Evolutionary conservation across 73 alveolate species (phyloP), one percentile per base, ranked within the genome.

Genomic region (Stentor coeruleus): DNA sequence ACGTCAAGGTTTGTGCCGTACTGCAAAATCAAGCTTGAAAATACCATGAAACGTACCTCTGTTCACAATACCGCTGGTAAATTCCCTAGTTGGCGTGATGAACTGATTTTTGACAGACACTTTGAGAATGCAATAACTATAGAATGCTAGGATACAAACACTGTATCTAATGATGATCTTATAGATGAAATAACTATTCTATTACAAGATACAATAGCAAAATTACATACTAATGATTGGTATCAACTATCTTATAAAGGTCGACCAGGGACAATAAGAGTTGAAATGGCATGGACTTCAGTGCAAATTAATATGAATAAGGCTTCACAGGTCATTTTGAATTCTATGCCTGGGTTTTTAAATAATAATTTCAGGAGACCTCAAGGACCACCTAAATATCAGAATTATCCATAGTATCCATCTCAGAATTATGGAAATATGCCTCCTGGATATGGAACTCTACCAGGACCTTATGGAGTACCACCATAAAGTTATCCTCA

Each of bases 31-130:
- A 20, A 36, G 6, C 39, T 79, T 31, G 76, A 59, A 3, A 77
- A 58, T 1, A 33, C 58, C 37, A 58, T 15, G 33, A 74, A 40
- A 38, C 59, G 72, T 33, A 55, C 87, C 36, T 58, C 59, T 20
- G 88, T 85, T 1, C 42, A 35, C 36, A 3, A 42, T 15, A 76
- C 39, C 14, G 91, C 77, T 39, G 91, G 91, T 2, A 81, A 57
- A 38, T 31, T n/a, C 37, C 91, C 91, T 0, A 37, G 42, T 35
- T 85, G 91, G 91, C 20, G 49, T 6, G 91, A 85, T 30, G 82
- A 81, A 15, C 41, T 85, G 35, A 57, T 11, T 26, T 38, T 84
- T 1, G 36, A 15, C 4, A 28, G 84, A 31, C 39, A 39, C 39
- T 38, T 28, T 1, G 83, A 75, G 38, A 0, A 15, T 33, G 33